Conservation (phyloP, 2,329 filamentous ascomycete genomes). For the Ceratocystis huliohia region DNA sequence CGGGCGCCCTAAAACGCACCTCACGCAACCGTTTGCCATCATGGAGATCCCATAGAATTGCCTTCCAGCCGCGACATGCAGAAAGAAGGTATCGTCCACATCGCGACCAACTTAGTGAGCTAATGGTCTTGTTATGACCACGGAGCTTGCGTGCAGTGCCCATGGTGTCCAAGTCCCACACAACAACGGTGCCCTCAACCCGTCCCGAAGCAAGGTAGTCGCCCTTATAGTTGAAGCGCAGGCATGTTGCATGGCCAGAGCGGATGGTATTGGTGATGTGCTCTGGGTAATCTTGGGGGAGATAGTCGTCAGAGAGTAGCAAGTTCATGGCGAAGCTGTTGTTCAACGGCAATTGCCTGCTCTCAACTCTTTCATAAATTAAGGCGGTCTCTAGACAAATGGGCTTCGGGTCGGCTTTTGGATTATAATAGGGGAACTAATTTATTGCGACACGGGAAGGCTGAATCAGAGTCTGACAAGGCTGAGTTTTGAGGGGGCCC, state of each 20-base stretch:
- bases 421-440: not conserved
- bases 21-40: slow-evolving; percentile 60
- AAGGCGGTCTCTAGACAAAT: not conserved
- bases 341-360: not conserved
- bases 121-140: slow-evolving; percentile 86
- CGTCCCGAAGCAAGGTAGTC: slow-evolving; percentile 90
- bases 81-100: slow-evolving; percentile 85
- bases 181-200: slow-evolving; percentile 84
- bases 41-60: slow-evolving; percentile 83
- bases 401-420: not conserved
- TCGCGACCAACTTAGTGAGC: slow-evolving; percentile 88
- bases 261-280: slow-evolving; percentile 78
- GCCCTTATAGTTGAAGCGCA: slow-evolving; percentile 85
- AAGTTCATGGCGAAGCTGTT: slow-evolving; percentile 38
- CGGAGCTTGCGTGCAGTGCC: slow-evolving; percentile 87
- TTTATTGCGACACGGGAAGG: slow-evolving; percentile 16
- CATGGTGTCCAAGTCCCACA: slow-evolving; percentile 97
- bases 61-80: slow-evolving; percentile 92
- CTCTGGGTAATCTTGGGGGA: slow-evolving; percentile 75
- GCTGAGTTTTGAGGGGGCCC: slow-evolving; percentile 12
- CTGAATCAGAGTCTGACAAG: slow-evolving; percentile 16
- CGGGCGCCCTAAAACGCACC: slow-evolving; percentile 80
- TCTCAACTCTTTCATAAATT: not conserved
- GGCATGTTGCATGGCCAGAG: slow-evolving; percentile 50
- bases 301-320: slow-evolving; percentile 48